Conservation (phyloP, 2,329 filamentous ascomycete species). For the Diplodia seriata region DNA sequence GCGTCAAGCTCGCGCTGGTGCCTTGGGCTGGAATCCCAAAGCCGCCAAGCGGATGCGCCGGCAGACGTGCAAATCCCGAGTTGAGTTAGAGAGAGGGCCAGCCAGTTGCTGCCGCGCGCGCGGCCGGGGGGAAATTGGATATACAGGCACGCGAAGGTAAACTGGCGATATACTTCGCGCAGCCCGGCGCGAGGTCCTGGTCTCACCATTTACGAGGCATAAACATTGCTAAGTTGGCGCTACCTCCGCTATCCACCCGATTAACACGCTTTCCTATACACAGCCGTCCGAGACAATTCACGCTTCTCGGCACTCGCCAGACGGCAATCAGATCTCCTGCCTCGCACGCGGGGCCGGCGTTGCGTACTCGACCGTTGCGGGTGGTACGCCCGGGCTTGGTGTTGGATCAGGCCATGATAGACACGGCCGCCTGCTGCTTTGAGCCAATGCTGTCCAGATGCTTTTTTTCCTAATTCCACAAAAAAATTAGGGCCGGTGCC, state of each 20-base stretch:
- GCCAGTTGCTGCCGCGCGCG: slow-evolving; percentile 24
- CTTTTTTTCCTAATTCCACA: slow-evolving; percentile 27
- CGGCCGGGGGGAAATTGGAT: slow-evolving; percentile 29
- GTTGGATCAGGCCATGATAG: slow-evolving; percentile 32
- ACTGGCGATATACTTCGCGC: slow-evolving; percentile 29
- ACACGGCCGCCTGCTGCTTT: slow-evolving; percentile 14
- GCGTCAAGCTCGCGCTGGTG: slow-evolving; percentile 20
- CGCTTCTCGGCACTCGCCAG: slow-evolving; percentile 25
- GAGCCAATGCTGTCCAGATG: slow-evolving; percentile 18
- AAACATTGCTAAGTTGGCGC: slow-evolving; percentile 26
- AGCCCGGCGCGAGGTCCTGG: slow-evolving; percentile 16
- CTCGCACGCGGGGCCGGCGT: slow-evolving; percentile 7
- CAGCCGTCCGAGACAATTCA: slow-evolving; percentile 16
- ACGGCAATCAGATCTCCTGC: slow-evolving; percentile 27
- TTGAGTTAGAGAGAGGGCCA: background rate
- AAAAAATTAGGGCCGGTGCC: slow-evolving; percentile 24
- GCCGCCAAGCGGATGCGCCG: slow-evolving; percentile 31
- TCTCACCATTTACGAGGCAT: slow-evolving; percentile 25
- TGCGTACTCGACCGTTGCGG: slow-evolving; percentile 28
- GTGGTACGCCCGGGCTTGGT: slow-evolving; percentile 25
- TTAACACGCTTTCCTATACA: slow-evolving; percentile 26
- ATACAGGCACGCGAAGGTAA: slow-evolving; percentile 27
- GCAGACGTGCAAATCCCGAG: slow-evolving; percentile 28
- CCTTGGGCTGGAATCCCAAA: slow-evolving; percentile 31
- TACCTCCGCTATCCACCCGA: slow-evolving; percentile 20